Evolutionary conservation across 805 yeast species (phyloP).

Genomic region (Candida suzukii): DNA sequence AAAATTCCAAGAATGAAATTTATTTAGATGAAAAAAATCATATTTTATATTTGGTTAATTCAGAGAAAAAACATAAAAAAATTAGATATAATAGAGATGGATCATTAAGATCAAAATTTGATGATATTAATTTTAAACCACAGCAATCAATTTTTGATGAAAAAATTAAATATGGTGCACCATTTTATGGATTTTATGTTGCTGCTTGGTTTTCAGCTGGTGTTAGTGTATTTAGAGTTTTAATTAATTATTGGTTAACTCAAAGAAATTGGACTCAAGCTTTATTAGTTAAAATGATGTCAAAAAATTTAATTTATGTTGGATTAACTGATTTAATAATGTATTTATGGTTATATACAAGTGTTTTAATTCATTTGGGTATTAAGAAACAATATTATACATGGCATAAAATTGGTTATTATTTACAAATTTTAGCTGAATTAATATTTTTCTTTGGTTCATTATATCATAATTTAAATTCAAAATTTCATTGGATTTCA

Average conservation of each 20-base stretch:
- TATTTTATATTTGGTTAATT: neutral
- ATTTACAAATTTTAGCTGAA: constrained; percentile 51
- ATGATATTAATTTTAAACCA: constrained; percentile 41
- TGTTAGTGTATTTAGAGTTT: constrained; percentile 43
- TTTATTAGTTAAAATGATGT: constrained; percentile 50
- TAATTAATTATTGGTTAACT: constrained; percentile 44
- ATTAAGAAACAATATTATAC: constrained; percentile 36
- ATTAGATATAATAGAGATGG: constrained; percentile 24
- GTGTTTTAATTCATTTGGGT: constrained; percentile 50
- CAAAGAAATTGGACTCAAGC: constrained; percentile 40
- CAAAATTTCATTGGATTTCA: constrained; percentile 81
- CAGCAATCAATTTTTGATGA: constrained; percentile 49
- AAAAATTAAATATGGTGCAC: constrained; percentile 33
- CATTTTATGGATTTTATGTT: constrained; percentile 75
- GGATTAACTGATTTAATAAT: constrained; percentile 68
- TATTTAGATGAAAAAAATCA: neutral
- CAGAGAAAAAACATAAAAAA: neutral
- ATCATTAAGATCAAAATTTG: constrained; percentile 41
- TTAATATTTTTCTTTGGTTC: constrained; percentile 43
- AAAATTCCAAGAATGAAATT: neutral
- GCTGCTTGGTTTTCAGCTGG: constrained; percentile 69
- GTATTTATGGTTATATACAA: constrained; percentile 63
- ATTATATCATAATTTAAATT: constrained; percentile 46
- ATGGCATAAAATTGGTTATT: constrained; percentile 67
- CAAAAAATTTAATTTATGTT: constrained; percentile 55